Conservation (phyloP, 805 yeast genomes). For the Nakazawaea holstii region DNA sequence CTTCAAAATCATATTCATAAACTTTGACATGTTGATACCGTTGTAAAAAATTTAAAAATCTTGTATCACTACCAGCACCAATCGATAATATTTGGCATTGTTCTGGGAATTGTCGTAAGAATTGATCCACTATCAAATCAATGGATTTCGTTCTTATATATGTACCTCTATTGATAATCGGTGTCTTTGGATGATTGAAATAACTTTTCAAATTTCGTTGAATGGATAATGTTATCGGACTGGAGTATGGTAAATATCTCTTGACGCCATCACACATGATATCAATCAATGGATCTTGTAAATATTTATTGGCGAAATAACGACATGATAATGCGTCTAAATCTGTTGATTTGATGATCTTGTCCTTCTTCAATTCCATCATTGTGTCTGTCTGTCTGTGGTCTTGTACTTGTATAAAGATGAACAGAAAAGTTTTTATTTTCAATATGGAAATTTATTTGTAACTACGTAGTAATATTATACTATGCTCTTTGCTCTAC, state of each 20-base stretch:
- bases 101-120: conserved; percentile 25
- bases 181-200: conserved; percentile 42
- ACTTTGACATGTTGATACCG: conserved; percentile 30
- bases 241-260: conserved; percentile 31
- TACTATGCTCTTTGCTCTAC: no score
- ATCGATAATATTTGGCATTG: conserved; percentile 54
- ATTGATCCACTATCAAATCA: conserved; percentile 38
- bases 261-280: conserved; percentile 30
- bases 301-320: conserved; percentile 42
- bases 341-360: conserved; percentile 38
- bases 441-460: no score
- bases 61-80: conserved; percentile 82
- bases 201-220: conserved; percentile 32
- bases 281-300: conserved; percentile 33
- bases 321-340: conserved; percentile 69
- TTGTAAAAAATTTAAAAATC: conserved; percentile 48
- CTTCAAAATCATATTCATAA: conserved; percentile 62
- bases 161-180: conserved; percentile 69
- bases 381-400: background rate
- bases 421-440: no score
- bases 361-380: conserved; percentile 6
- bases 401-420: no score
- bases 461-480: no score
- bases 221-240: conserved; percentile 23
- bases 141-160: conserved; percentile 54